Conservation (phyloP, 1,284 basidiomycete species). For the Pseudozyma hubeiensis region DNA sequence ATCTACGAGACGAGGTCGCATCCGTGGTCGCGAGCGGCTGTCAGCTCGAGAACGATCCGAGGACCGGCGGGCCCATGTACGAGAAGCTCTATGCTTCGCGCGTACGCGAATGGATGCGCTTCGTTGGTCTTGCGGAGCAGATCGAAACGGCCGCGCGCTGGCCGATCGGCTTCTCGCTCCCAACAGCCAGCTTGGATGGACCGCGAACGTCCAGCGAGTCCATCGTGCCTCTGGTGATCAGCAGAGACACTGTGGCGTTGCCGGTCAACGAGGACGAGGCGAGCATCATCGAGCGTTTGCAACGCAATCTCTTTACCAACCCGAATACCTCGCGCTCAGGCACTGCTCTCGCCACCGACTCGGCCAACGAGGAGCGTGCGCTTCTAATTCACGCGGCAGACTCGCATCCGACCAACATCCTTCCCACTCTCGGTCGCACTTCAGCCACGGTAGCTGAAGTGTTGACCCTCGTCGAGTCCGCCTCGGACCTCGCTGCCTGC, state of each 20-base stretch:
- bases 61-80: conserved; percentile 45
- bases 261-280: conserved; percentile 49
- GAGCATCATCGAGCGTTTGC: conserved; percentile 44
- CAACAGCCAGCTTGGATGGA: conserved; percentile 12
- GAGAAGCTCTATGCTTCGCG: conserved; percentile 45
- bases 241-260: conserved; percentile 48
- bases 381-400: conserved; percentile 39
- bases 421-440: conserved; percentile 36
- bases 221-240: conserved; percentile 43
- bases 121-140: conserved; percentile 59
- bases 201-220: conserved; percentile 1
- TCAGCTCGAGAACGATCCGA: conserved; percentile 46
- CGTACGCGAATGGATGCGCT: conserved; percentile 60
- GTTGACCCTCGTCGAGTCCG: conserved; percentile 36
- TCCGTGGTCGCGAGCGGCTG: conserved; percentile 39
- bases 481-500: conserved; percentile 32
- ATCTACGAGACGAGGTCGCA: conserved; percentile 49
- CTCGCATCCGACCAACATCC: conserved; percentile 38
- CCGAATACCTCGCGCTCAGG: conserved; percentile 5
- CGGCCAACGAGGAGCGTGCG: conserved; percentile 25
- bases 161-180: conserved; percentile 50
- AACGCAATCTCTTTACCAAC: conserved; percentile 13
- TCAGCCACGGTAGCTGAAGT: conserved; percentile 49
- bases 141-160: conserved; percentile 59
- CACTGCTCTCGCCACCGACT: conserved; percentile 3